Evolutionary conservation across 176 grass and related monocot genomes (phyloP), one percentile per base, ranked within the genome.

Genomic region (Miscanthus lutarioriparius): DNA sequence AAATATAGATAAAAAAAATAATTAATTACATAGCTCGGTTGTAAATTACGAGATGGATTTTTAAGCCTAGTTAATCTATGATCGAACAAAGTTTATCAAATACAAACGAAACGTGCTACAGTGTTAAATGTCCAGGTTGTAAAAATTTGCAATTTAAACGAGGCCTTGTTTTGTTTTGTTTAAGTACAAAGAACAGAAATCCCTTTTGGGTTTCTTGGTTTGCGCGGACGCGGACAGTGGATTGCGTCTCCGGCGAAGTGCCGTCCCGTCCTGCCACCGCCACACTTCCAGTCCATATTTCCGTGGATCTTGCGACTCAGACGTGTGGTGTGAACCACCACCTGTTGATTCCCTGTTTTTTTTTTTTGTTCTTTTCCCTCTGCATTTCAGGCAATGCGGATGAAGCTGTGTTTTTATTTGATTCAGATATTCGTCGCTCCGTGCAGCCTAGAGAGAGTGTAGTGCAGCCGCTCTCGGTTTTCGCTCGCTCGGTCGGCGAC

Each of bases 251-350:
- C 73, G 70, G 74, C 79, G 78, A 86, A 64, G 65, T 44, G 78
- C 72, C 64, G 41, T 12, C 30, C 30, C 11, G 27, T 48, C 74
- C 22, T 35, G 75, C 56, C 56, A 11, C 47, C 16, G 77, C 64
- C 64, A 26, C 25, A 33, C 48, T 17, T 17, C 68, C 77, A 10
- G 26, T 43, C 58, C 82, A 74, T 20, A 49, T 40, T 78, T 74
- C 58, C 74, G 30, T 86, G 82, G 84, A 83, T 86, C 88, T 72
- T 36, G 65, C 79, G 84, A 83, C 6, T n/a, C 67, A 9, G 88
- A 90, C 74, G 44, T 22, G 13, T 36, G 74, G 38, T 23, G 14
- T 45, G 74, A 90, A 61, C 84, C 0, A 74, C 74, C 56, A 0
- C 33, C 26, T 45, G 15, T 66, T 17, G 47, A 20, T 32, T 59